Percentiles rank a stretch among this genome's conserved stretches.
Evolutionary conservation across 495 filamentous ascomycete genomes (phyloP).

Genomic region (Massariosphaeria phaeospora): DNA sequence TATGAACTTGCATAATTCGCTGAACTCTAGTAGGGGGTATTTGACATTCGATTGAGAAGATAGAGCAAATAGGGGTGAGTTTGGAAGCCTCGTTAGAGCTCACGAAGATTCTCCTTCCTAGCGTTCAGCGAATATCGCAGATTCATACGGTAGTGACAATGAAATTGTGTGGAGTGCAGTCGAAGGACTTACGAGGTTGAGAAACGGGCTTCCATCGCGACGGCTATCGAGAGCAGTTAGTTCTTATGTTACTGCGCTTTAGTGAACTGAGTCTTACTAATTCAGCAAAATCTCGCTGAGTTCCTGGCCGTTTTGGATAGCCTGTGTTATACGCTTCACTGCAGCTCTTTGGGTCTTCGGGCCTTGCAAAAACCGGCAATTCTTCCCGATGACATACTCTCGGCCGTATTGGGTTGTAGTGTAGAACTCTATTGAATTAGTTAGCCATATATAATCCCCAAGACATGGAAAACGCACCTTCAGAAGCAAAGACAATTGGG

Average conservation of each 20-base stretch:
- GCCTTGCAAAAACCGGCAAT: slow-evolving; percentile 62
- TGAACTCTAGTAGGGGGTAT: too few species aligned
- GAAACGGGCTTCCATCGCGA: slow-evolving; percentile 59
- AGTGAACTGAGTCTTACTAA: slow-evolving; percentile 43
- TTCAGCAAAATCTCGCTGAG: slow-evolving; percentile 65
- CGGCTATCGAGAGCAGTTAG: slow-evolving; percentile 35
- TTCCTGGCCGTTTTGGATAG: slow-evolving; percentile 54
- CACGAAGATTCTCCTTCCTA: too few species aligned
- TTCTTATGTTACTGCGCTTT: background rate
- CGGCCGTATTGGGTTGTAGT: slow-evolving; percentile 59
- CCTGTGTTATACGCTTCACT: slow-evolving; percentile 52
- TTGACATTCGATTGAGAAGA: too few species aligned
- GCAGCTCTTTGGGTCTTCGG: slow-evolving; percentile 51
- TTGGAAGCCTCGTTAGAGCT: too few species aligned
- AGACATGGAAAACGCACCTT: slow-evolving; percentile 32
- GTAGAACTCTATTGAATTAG: slow-evolving; percentile 45
- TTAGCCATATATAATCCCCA: too few species aligned
- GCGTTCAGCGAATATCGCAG: too few species aligned
- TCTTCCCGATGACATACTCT: slow-evolving; percentile 54
- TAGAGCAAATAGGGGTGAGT: too few species aligned
- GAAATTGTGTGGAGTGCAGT: background rate
- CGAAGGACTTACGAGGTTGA: slow-evolving; percentile 48
- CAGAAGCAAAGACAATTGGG: slow-evolving; percentile 40
- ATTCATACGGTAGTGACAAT: too few species aligned
- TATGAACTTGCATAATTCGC: too few species aligned